Percentiles rank a stretch among this genome's conserved stretches.
These are phyloP conservation scores for Melastoma candidum DNA, from an alignment of 441 rosid species.

Conservation along the genomic window DNA sequence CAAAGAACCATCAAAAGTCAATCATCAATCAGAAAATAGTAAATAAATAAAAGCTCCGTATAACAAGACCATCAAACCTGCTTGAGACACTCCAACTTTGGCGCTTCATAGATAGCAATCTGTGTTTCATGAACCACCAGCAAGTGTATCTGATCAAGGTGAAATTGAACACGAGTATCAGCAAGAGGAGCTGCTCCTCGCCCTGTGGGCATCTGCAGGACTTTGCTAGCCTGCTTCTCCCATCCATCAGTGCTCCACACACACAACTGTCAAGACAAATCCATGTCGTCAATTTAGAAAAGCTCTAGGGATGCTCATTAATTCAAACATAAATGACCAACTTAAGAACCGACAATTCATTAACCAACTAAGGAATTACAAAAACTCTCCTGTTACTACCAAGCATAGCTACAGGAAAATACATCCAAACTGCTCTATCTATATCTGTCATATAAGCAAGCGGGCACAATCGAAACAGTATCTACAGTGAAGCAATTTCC, in stretches of 20 bases:
- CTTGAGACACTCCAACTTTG: slow-evolving; percentile 77
- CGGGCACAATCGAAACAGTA: slow-evolving; percentile 52
- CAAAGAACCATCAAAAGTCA: background rate
- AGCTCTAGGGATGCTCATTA: background rate
- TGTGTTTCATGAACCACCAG: slow-evolving; percentile 92
- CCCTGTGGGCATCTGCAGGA: slow-evolving; percentile 71
- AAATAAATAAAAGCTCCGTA: background rate
- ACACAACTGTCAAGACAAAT: slow-evolving; percentile 49
- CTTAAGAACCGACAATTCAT: background rate
- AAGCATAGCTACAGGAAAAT: too few relatives aligned
- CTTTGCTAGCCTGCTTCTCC: slow-evolving; percentile 79
- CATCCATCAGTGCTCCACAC: slow-evolving; percentile 96
- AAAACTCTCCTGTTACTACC: too few relatives aligned
- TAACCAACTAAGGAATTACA: too few relatives aligned
- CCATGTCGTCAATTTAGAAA: background rate
- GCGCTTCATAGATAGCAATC: slow-evolving; percentile 83
- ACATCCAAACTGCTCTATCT: background rate
- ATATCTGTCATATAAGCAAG: slow-evolving; percentile 47
- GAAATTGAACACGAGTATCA: slow-evolving; percentile 94
- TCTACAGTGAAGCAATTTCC: too few relatives aligned
- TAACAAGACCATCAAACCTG: slow-evolving; percentile 34
- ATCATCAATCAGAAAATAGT: slow-evolving; percentile 3
- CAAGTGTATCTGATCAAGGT: slow-evolving; percentile 84
- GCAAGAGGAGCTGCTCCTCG: slow-evolving; percentile 48
- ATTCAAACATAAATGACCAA: slow-evolving; percentile 1